Percentiles rank a stretch among this genome's conserved stretches.
Conservation (phyloP, 2,329 filamentous ascomycete species). For the Penicillium sp. region DNA sequence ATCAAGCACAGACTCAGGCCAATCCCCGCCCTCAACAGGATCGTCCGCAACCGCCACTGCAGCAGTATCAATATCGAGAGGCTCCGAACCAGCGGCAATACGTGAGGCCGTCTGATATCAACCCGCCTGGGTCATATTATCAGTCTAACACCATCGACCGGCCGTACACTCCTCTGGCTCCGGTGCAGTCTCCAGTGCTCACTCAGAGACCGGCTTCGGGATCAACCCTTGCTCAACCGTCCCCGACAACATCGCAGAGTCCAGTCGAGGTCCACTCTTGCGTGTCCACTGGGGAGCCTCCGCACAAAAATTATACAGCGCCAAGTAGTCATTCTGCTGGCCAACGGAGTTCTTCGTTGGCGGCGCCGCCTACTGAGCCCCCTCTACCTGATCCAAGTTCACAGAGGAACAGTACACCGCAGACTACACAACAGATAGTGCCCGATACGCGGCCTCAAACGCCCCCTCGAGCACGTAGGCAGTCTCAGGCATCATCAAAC, state of each 20-base stretch:
- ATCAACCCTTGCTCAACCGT: too few relatives aligned
- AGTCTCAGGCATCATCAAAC: background rate
- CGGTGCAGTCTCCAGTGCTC: background rate
- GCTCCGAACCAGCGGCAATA: conserved; percentile 2
- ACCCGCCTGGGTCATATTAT: conserved; percentile 1
- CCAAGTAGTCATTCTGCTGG: too few relatives aligned
- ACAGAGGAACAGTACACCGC: background rate
- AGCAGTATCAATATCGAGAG: conserved; percentile 5
- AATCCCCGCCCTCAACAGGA: background rate
- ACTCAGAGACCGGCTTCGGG: background rate
- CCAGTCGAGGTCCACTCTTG: background rate
- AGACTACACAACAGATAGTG: background rate
- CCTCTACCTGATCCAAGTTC: too few relatives aligned
- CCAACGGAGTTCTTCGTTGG: too few relatives aligned
- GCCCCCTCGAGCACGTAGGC: background rate
- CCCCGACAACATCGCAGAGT: background rate
- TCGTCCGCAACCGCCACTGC: too few relatives aligned
- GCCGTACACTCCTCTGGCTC: background rate
- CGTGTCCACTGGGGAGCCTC: too few relatives aligned
- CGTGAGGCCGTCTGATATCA: conserved; percentile 6
- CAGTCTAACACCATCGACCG: background rate
- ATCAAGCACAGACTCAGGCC: background rate
- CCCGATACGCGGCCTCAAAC: background rate
- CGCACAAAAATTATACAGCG: background rate
- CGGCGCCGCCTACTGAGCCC: too few relatives aligned